Evolutionary conservation across 2,329 filamentous ascomycete genomes (phyloP).

Genomic region (Didymella sp.): DNA sequence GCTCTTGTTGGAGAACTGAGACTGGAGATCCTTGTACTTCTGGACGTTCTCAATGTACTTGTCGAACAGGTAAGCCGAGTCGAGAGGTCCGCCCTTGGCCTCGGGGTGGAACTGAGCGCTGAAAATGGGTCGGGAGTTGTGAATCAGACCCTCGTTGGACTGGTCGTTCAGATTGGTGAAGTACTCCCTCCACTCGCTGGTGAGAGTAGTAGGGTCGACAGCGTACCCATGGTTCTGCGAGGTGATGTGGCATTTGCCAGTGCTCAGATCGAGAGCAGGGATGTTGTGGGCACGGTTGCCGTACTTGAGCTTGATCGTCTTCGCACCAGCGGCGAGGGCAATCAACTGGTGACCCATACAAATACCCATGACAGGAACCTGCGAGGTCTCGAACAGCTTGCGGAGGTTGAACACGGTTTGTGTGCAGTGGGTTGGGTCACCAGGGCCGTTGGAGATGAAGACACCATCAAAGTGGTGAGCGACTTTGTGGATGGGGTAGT

Average conservation of each 20-base stretch:
- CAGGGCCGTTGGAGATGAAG: constrained; percentile 98
- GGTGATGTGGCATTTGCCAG: constrained; percentile 97
- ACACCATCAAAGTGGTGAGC: constrained; percentile 97
- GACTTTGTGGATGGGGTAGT: constrained; percentile 98
- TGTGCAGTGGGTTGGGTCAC: constrained; percentile 96
- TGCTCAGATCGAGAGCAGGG: constrained; percentile 90
- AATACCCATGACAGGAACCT: constrained; percentile 95
- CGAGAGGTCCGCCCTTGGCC: constrained; percentile 94
- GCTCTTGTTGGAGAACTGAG: constrained; percentile 75
- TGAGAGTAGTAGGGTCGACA: constrained; percentile 82
- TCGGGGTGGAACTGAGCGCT: constrained; percentile 99
- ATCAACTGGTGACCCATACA: constrained; percentile 97
- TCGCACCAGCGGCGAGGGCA: constrained; percentile 84
- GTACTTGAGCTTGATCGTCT: constrained; percentile 98
- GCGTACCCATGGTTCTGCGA: constrained; percentile 99
- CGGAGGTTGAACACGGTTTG: constrained; percentile 91
- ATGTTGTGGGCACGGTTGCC: constrained; percentile 99
- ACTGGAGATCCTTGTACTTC: constrained; percentile 85
- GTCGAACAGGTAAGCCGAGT: constrained; percentile 95
- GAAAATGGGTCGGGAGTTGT: constrained; percentile 96
- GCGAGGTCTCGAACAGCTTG: constrained; percentile 88
- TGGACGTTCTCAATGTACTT: constrained; percentile 90
- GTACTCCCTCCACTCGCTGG: constrained; percentile 92
- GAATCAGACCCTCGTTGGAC: constrained; percentile 96
- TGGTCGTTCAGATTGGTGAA: constrained; percentile 98